Evolutionary conservation across 1,284 basidiomycete species (phyloP), one percentile per base, ranked within the genome.

Genomic region (Sphagnurus paluster): DNA sequence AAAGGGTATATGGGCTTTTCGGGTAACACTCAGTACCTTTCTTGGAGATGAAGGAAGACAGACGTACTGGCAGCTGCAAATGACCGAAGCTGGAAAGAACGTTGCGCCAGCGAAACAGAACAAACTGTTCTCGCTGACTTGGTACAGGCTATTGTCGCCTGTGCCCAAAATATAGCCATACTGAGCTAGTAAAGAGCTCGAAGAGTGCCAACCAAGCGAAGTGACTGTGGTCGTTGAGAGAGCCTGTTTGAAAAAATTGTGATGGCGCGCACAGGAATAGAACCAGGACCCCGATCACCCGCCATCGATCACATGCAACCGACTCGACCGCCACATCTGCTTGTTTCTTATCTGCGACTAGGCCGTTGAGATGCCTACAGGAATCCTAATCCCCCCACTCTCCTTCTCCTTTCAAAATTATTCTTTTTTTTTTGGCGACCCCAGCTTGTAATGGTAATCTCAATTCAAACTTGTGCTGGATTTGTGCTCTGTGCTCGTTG

Each of bases 161-260:
- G 54, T 14, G 56, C 53, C 50, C 59, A 33, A 20, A 54, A 48
- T 14, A 53, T 58, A 25, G 55, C 56, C 61, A 63, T 62, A 6
- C 14, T 47, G 50, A 50, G 46, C 48, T 50, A 16, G n/a, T 10
- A 26, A 48, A 25, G 33, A 53, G 49, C 50, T 55, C 44, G 42
- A 49, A 28, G 11, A 35, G 30, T 30, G 29, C 17, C 45, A 19
- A 30, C 38, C 41, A 19, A 43, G 26, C 21, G 26, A 36, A 16
- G 32, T 26, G 25, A 17, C 14, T n/a, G n/a, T 29, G 17, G 13
- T 21, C 2, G 16, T 17, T 19, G 41, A 32, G 32, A n/a, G 23
- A 26, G 14, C 16, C 19, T 21, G 11, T 17, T 9, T 25, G 8
- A 41, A 40, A 53, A 53, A 50, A 47, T 39, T 21, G 32, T 46